Base-by-base conservation (phyloP, 2,329 filamentous ascomycete genomes). In the Fusarium foetens region DNA sequence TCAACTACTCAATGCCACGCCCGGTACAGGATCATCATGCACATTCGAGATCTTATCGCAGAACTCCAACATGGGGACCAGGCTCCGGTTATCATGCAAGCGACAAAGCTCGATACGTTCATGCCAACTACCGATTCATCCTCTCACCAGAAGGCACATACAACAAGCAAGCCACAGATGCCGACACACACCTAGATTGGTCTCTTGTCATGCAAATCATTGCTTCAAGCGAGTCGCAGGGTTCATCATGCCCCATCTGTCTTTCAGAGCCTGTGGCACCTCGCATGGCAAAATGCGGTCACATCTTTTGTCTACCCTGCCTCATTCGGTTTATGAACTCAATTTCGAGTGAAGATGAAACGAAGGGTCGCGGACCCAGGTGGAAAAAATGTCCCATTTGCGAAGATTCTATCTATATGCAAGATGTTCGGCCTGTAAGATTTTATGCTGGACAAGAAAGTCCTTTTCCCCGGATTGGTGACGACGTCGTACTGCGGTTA, bases 341-440 rank as follows among this genome's bases (percentile, higher is more conserved):
- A 12, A 90, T 89, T 17, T 89, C 91, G 6, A 89, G 88, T 29
- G 92, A 93, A 63, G 91, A 93, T n/a, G 92, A 93, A 38, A 82
- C 83, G 13, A 87, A 86, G 14, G 91, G 92, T 70, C 95, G 92
- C 82, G 91, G 89, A 76, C 86, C 92, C 35, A 88, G 92, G 60
- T 98, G 94, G 89, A 97, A 97, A 84, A 97, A 97, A 80, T 99
- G 96, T 75, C 95, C 96, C 0, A 95, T 99, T 38, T 99, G 96
- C 80, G 96, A 94, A 84, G 96, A 99, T 80, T 91, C 89, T 52
- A 90, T 99, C n/a, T 97, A 96, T 79, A 87, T 95, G n/a, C 92
- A 93, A 13, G 96, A 99, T 71, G 94, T 93, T 27, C 88, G 93
- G 53, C 94, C 96, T 3, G 95, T 98, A 27, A 89, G 95, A 53